Conservation (phyloP, 305 asterid species). For the Ajuga reptans region DNA sequence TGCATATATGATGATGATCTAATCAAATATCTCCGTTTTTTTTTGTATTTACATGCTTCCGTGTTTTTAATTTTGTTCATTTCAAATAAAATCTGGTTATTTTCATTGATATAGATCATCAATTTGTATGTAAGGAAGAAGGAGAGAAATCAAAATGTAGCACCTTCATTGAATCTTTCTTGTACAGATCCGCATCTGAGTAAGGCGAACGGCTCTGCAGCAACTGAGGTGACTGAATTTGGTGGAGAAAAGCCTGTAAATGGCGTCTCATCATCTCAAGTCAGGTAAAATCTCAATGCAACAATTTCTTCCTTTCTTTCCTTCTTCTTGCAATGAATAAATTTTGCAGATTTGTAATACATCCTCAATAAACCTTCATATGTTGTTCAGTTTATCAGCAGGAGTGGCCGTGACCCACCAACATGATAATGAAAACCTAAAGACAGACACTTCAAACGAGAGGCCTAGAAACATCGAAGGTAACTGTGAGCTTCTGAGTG, state of each 20-base stretch:
- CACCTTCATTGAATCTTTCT: slow-evolving; percentile 12
- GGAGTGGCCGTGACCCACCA: slow-evolving; percentile 23
- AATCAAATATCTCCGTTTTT: background rate
- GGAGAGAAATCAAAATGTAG: background rate
- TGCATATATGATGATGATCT: background rate
- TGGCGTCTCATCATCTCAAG: slow-evolving; percentile 36
- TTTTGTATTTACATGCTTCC: background rate
- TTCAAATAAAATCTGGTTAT: background rate
- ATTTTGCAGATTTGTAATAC: background rate
- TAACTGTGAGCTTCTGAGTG: slow-evolving; percentile 39
- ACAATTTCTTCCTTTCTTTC: background rate
- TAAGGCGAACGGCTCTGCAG: slow-evolving; percentile 28
- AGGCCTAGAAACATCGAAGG: slow-evolving; percentile 25
- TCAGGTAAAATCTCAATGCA: slow-evolving; percentile 37
- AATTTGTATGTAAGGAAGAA: background rate
- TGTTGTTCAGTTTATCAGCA: slow-evolving; percentile 32
- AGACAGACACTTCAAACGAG: slow-evolving; percentile 7
- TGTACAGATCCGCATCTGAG: slow-evolving; percentile 27
- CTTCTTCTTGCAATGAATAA: background rate
- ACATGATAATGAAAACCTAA: slow-evolving; percentile 19
- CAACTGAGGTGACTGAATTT: slow-evolving; percentile 21
- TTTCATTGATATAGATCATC: background rate
- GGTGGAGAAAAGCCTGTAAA: slow-evolving; percentile 30
- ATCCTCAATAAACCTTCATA: slow-evolving; percentile 1
- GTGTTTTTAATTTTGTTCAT: background rate